phyloP scores from a whole-genome alignment of 768 basidiomycete species.

The Termitomyces sp. region DNA sequence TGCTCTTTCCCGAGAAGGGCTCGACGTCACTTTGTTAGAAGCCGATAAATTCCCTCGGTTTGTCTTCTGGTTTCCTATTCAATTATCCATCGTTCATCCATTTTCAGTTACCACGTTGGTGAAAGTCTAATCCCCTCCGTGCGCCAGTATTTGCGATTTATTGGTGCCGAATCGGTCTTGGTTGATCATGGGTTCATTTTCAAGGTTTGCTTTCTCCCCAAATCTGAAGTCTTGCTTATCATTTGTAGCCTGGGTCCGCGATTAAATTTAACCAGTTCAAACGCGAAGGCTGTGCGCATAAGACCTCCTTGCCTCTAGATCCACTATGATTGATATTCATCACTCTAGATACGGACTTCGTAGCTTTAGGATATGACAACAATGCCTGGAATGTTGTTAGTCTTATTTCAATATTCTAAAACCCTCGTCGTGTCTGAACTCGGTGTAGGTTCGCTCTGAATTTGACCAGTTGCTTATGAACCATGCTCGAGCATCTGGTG shows the following conservation, averaged over 20 bases:
- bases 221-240: background rate
- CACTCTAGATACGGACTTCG: slow-evolving; percentile 50
- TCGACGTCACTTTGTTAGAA: slow-evolving; percentile 49
- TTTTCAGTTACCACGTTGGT: slow-evolving; percentile 48
- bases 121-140: slow-evolving; percentile 58
- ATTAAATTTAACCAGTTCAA: slow-evolving; percentile 62
- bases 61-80: slow-evolving; percentile 1
- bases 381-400: slow-evolving; percentile 59
- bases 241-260: slow-evolving; percentile 48
- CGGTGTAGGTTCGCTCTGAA: slow-evolving; percentile 48
- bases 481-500: slow-evolving; percentile 48
- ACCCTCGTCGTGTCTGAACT: background rate
- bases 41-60: slow-evolving; percentile 49
- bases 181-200: slow-evolving; percentile 40
- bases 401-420: slow-evolving; percentile 3
- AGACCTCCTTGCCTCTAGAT: background rate
- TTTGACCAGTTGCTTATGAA: slow-evolving; percentile 54
- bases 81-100: background rate
- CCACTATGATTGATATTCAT: background rate
- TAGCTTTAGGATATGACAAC: slow-evolving; percentile 47
- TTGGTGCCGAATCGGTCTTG: slow-evolving; percentile 50
- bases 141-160: slow-evolving; percentile 53
- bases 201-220: slow-evolving; percentile 32
- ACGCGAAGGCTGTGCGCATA: slow-evolving; percentile 52
- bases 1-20: slow-evolving; percentile 49